Percentiles rank a stretch among this genome's conserved stretches.
Evolutionary conservation across 164 flowering plant genomes (phyloP).

Genomic region (Pachysandra terminalis): DNA sequence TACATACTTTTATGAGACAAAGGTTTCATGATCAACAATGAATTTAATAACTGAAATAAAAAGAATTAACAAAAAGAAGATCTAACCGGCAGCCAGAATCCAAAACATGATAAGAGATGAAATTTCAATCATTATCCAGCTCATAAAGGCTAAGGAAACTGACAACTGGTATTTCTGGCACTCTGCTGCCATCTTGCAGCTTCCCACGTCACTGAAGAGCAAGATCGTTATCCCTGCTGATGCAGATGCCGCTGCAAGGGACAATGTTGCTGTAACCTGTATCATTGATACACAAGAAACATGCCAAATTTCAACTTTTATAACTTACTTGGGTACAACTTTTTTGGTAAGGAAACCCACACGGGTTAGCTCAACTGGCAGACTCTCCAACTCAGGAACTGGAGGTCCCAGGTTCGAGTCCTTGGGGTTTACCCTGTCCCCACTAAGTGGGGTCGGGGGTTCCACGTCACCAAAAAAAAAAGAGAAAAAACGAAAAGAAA

Average conservation of each 20-base stretch:
- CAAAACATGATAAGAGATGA: conserved; percentile 77
- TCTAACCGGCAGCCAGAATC: conserved; percentile 59
- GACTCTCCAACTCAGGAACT: too few species aligned
- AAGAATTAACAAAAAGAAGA: conserved; percentile 7
- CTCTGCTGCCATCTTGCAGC: conserved; percentile 36
- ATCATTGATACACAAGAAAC: background rate
- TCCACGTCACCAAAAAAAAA: too few species aligned
- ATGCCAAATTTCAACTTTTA: background rate
- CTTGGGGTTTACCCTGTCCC: too few species aligned
- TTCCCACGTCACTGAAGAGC: conserved; percentile 48
- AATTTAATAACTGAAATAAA: background rate
- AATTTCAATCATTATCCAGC: conserved; percentile 55
- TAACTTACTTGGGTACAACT: background rate
- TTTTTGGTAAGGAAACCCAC: too few species aligned
- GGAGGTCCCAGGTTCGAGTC: too few species aligned
- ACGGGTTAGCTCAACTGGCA: too few species aligned
- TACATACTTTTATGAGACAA: background rate
- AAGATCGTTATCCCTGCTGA: conserved; percentile 60
- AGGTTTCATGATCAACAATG: background rate
- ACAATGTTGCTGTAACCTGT: conserved; percentile 60
- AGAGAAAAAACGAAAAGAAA: too few species aligned
- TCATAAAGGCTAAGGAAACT: conserved; percentile 51
- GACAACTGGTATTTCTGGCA: conserved; percentile 59
- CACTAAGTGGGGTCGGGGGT: too few species aligned
- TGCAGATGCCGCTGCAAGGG: conserved; percentile 75